Evolutionary conservation across 2,329 filamentous ascomycete genomes (phyloP).

Genomic region (Didymellaceae sp.): DNA sequence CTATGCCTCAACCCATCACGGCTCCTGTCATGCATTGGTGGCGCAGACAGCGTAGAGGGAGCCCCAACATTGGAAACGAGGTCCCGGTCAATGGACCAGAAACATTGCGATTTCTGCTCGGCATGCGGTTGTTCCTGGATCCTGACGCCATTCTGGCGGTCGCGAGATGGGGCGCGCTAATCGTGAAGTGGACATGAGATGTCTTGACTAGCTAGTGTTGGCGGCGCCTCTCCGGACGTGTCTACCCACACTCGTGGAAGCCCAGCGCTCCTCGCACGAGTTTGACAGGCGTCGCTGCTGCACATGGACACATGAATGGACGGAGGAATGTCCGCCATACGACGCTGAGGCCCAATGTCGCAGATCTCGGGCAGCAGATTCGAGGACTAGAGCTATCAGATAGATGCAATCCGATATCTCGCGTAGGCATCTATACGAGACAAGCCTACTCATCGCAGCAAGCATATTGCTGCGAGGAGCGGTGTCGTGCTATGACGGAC

Average conservation of each 20-base stretch:
- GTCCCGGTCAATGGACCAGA: neutral
- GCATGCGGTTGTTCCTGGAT: slow-evolving; percentile 23
- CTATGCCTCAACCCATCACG: slow-evolving; percentile 7
- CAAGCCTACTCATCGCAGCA: slow-evolving; percentile 1
- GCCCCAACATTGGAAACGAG: neutral
- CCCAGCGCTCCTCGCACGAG: slow-evolving; percentile 23
- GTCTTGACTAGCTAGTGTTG: slow-evolving; percentile 13
- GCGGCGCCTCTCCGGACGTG: slow-evolving; percentile 15
- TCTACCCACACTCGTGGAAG: slow-evolving; percentile 17
- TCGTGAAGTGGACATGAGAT: slow-evolving; percentile 8
- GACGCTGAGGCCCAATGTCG: slow-evolving; percentile 24
- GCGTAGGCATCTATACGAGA: slow-evolving; percentile 1
- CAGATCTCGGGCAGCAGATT: slow-evolving; percentile 36
- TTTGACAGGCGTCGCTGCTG: slow-evolving; percentile 16
- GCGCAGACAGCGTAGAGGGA: slow-evolving; percentile 14
- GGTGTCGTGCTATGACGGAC: slow-evolving; percentile 17
- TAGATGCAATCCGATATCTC: slow-evolving; percentile 5
- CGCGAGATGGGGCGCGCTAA: slow-evolving; percentile 30
- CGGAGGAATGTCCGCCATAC: slow-evolving; percentile 6
- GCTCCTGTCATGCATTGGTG: slow-evolving; percentile 22
- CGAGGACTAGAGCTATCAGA: slow-evolving; percentile 1
- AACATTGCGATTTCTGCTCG: neutral
- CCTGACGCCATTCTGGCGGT: slow-evolving; percentile 34
- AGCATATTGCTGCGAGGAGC: slow-evolving; percentile 9
- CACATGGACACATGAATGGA: slow-evolving; percentile 7